These are phyloP conservation scores for Diaporthe citriasiana DNA, from an alignment of 2,329 filamentous ascomycete genomes.

Conservation along the genomic window DNA sequence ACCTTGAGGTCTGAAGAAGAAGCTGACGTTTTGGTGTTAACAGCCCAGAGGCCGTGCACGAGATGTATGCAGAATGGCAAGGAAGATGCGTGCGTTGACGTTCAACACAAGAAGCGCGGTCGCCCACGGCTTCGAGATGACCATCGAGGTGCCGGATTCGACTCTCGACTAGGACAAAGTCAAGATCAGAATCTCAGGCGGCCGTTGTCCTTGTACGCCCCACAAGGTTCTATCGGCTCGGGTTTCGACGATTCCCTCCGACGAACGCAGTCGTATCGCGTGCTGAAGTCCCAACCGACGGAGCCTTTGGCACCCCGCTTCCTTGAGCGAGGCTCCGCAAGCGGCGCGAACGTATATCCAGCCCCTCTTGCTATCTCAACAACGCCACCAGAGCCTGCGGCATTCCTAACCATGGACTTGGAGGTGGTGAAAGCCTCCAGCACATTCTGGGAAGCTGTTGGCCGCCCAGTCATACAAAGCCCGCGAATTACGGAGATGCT, in stretches of 20 bases:
- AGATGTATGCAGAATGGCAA: constrained; percentile 85
- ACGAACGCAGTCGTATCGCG: constrained; percentile 63
- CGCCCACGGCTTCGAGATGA: constrained; percentile 83
- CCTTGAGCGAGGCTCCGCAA: constrained; percentile 63
- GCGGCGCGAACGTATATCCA: constrained; percentile 65
- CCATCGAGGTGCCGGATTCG: constrained; percentile 68
- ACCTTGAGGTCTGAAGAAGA: neutral
- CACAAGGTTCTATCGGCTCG: constrained; percentile 58
- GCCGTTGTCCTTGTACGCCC: constrained; percentile 65
- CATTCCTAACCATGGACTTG: constrained; percentile 71
- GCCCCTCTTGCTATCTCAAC: constrained; percentile 58
- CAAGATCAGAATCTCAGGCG: constrained; percentile 63
- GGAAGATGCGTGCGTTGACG: constrained; percentile 84
- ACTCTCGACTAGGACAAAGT: constrained; percentile 61
- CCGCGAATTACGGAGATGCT: constrained; percentile 70
- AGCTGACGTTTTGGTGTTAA: constrained; percentile 47
- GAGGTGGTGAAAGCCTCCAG: constrained; percentile 70
- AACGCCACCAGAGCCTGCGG: constrained; percentile 64
- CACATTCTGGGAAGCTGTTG: constrained; percentile 69
- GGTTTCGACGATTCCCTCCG: constrained; percentile 63
- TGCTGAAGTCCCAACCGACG: constrained; percentile 68
- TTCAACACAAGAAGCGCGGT: constrained; percentile 88
- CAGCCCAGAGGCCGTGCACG: constrained; percentile 82
- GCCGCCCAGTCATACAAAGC: constrained; percentile 61
- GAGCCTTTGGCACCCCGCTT: constrained; percentile 64